Base-by-base conservation (phyloP, 2,329 filamentous ascomycete genomes). In the Penicillium olsonii region DNA sequence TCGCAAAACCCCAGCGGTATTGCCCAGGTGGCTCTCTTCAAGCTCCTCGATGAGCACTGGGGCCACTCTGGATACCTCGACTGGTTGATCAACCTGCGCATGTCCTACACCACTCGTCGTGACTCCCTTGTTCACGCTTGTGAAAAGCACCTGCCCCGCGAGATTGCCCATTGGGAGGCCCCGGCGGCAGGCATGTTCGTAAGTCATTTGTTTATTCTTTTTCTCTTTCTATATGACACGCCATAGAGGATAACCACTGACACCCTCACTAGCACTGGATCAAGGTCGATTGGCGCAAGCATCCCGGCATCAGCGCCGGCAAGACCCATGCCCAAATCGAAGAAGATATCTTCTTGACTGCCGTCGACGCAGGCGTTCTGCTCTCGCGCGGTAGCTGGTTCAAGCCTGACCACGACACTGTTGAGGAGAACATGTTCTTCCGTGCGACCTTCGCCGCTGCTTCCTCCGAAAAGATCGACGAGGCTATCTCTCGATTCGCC, bases 131-230 rank as follows among this genome's bases (percentile, higher is more conserved):
- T 96, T 5, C 78, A 80, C 7, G 90, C 92, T 0, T 96, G 91
- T 66, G 89, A 94, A 70, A 81, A 83, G 55, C 83, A 87, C 60
- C 74, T 96, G 17, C 91, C 92, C 0, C 74, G 68, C 19, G 85
- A 88, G 18, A 77, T 96, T 27, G 87, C 90, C 15, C 84, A 78
- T 68, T 97, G 92, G 91, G 81, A 77, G 20, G 82, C 88, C 0
- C 92, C 92, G 0, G 81, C 80, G 49, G 90, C 92, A 1, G 92
- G 92, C 67, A 99, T 99, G 94, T 99, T 99, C 81, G 87, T 90
- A 73, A 79, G 87, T 84, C 31, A 45, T 53, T 14, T 17, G 35
- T 22, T 9, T 22, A n/a, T 17, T 11, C 27, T n/a, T n/a, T n/a
- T n/a, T n/a, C n/a, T n/a, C n/a, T n/a, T n/a, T n/a, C n/a, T n/a